A percentile compares a stretch with the other conserved stretches of the same genome.
Conservation (phyloP, 345 rosid genomes). For the Eucalyptus rudis region DNA sequence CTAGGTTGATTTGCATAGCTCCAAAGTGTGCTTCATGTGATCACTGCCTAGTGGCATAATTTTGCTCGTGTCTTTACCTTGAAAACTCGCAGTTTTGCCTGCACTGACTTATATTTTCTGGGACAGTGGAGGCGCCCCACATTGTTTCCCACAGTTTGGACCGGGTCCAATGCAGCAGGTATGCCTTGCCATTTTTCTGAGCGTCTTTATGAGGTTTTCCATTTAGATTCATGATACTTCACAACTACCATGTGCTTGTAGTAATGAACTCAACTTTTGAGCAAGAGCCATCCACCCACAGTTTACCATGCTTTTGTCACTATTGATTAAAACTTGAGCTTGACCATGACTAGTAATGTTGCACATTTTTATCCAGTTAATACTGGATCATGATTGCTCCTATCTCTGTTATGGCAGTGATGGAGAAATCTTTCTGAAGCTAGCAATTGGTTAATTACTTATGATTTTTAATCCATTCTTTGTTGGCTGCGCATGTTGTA, state of each 20-base stretch:
- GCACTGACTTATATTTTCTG: background rate
- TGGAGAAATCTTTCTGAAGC: background rate
- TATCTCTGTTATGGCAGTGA: background rate
- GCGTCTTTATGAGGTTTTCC: background rate
- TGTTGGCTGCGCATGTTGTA: constrained; percentile 5
- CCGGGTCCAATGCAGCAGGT: constrained; percentile 91
- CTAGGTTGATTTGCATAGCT: background rate
- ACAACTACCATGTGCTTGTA: background rate
- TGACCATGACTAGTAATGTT: background rate
- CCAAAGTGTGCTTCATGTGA: background rate
- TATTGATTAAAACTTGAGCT: background rate
- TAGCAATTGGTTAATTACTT: background rate
- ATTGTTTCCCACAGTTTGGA: constrained; percentile 98
- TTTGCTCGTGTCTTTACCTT: background rate
- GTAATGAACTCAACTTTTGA: background rate
- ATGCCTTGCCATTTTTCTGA: background rate
- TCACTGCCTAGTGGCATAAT: background rate
- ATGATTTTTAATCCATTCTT: background rate
- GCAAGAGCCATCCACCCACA: background rate
- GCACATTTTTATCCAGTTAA: background rate
- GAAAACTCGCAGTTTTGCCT: background rate
- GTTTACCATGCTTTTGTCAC: background rate
- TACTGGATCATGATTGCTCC: background rate
- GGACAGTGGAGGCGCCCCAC: constrained; percentile 88
- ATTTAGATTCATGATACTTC: background rate